Evolutionary conservation across 1,139 yeast genomes (phyloP), one percentile per base, ranked within the genome.

Genomic region (Fermentozyma sake): DNA sequence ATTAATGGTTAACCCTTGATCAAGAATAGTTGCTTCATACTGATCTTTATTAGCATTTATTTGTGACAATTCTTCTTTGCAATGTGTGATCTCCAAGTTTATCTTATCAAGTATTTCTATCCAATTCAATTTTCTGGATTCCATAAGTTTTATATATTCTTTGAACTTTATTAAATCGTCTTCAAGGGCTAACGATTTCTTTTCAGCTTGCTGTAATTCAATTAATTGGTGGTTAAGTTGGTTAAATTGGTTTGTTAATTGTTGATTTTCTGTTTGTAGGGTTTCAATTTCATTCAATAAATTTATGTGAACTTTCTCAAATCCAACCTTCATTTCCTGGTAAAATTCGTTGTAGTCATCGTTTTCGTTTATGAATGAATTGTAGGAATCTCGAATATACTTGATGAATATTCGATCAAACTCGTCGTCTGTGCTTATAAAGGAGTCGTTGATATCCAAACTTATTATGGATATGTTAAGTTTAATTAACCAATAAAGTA

Each of bases 401-500:
- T 70, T 68, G 30, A 78, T 77, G 44, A 80, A 77, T n/a, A 80
- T 64, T 41, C 67, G 69, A 46, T 80, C 86, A 30, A 65, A 52
- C 22, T 57, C 57, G 32, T 63, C 72, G 31, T 63, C 72, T 2
- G 68, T 55, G 19, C 55, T 52, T n/a, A 47, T 43, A 13, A 50
- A 34, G 4, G 45, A 35, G 22, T 45, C 51, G 18, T 49, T 48
- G 4, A 39, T 35, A 27, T 66, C 67, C 30, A 63, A 56, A 28
- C 50, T 57, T 34, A 66, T 75, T 39, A 70, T 54, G 29, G 72
- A 64, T 16, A 62, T 58, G 40, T 70, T 74, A 20, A 80, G 58
- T 43, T 73, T 73, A 8, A 82, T 77, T 27, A 85, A 50, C 95
- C 95, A 85, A 50, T 80, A 77, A 18, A 86, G 60, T 70, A 87